These are phyloP conservation scores for Aspergillus vadensis DNA, from an alignment of 2,329 filamentous ascomycete species.

Conservation along the genomic window DNA sequence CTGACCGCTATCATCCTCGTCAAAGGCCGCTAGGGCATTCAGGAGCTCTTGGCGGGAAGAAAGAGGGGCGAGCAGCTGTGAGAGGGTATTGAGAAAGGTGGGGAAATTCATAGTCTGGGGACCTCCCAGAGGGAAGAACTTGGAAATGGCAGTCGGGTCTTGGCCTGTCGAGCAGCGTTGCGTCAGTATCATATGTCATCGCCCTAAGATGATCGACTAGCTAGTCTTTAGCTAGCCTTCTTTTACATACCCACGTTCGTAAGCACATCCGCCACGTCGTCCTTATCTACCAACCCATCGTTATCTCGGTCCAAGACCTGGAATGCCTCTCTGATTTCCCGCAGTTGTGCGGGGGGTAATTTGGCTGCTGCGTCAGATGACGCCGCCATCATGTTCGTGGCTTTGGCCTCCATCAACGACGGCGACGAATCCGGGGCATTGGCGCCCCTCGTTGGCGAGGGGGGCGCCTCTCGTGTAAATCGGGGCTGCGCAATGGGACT, in stretches of 20 bases:
- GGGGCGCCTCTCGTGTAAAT: slow-evolving; percentile 40
- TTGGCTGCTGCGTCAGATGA: slow-evolving; percentile 43
- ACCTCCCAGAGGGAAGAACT: slow-evolving; percentile 76
- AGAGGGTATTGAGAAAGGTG: slow-evolving; percentile 80
- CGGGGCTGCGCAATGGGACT: slow-evolving; percentile 38
- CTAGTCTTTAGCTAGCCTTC: neutral
- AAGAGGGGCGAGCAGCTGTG: slow-evolving; percentile 70
- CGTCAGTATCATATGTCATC: slow-evolving; percentile 3
- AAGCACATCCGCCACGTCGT: slow-evolving; percentile 86
- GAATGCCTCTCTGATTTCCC: slow-evolving; percentile 88
- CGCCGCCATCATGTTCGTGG: slow-evolving; percentile 24
- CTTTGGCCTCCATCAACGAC: slow-evolving; percentile 30
- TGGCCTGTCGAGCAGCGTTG: slow-evolving; percentile 60
- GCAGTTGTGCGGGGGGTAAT: slow-evolving; percentile 77
- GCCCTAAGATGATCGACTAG: neutral
- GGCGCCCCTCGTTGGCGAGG: slow-evolving; percentile 43
- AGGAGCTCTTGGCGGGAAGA: slow-evolving; percentile 78
- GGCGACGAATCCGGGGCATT: slow-evolving; percentile 31
- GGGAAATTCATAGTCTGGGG: slow-evolving; percentile 78
- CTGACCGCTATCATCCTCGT: slow-evolving; percentile 92
- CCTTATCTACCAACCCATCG: slow-evolving; percentile 77
- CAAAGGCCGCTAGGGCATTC: slow-evolving; percentile 91
- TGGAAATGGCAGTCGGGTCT: slow-evolving; percentile 71
- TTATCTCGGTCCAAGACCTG: slow-evolving; percentile 89
- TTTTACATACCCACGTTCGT: slow-evolving; percentile 69